phyloP scores from a whole-genome alignment of 2,329 filamentous ascomycete species.

The Helminthosporium solani region DNA sequence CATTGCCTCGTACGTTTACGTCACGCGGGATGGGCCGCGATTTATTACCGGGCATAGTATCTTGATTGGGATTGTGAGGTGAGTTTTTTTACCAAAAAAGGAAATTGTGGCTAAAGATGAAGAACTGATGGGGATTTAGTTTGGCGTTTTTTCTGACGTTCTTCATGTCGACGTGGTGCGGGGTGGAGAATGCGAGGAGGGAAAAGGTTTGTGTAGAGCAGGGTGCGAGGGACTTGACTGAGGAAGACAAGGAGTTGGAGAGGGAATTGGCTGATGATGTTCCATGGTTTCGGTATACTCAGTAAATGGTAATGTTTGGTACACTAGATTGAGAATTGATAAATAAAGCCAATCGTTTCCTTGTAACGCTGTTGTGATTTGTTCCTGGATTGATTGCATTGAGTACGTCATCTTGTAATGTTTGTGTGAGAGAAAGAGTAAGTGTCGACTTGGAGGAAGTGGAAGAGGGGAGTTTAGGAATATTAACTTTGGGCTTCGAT shows the following conservation, averaged over 20 bases:
- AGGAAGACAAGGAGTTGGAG: slow-evolving; percentile 56
- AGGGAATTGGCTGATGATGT: slow-evolving; percentile 59
- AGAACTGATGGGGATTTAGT: slow-evolving; percentile 13
- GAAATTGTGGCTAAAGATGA: neutral
- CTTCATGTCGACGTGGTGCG: slow-evolving; percentile 60
- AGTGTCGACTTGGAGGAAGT: too few species aligned
- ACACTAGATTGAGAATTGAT: too few species aligned
- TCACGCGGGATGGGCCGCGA: slow-evolving; percentile 44
- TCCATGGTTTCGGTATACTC: slow-evolving; percentile 44
- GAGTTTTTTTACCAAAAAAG: slow-evolving; percentile 10
- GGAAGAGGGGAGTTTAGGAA: too few species aligned
- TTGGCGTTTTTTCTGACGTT: slow-evolving; percentile 54
- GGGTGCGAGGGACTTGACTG: slow-evolving; percentile 50
- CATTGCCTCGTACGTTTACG: slow-evolving; percentile 55
- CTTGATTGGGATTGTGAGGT: slow-evolving; percentile 48
- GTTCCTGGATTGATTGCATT: too few species aligned
- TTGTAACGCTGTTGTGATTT: too few species aligned
- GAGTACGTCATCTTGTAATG: too few species aligned
- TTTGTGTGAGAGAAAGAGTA: too few species aligned
- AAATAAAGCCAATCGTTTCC: too few species aligned
- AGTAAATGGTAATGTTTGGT: too few species aligned
- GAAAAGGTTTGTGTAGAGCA: slow-evolving; percentile 50
- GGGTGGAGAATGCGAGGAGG: slow-evolving; percentile 57
- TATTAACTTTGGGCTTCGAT: too few species aligned
- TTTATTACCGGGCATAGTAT: slow-evolving; percentile 51